Percentiles rank a stretch among this genome's conserved stretches.
These are phyloP conservation scores for Komagataella kurtzmanii DNA, from an alignment of 805 yeast species.

Conservation along the genomic window DNA sequence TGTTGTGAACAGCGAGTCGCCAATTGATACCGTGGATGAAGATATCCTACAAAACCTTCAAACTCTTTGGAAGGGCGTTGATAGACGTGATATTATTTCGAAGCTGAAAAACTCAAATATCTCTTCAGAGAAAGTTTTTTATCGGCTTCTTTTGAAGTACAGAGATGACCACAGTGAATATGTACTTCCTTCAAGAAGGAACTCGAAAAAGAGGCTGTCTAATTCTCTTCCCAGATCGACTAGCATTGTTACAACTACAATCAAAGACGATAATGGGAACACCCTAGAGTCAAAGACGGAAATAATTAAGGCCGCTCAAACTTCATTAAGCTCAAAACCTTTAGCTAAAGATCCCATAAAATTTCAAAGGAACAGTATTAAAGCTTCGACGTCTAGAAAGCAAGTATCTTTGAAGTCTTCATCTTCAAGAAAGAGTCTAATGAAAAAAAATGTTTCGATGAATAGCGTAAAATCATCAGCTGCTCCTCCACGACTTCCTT, in stretches of 20 bases:
- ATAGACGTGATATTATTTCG: slow-evolving; percentile 18
- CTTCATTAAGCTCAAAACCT: neutral
- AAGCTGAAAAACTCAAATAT: slow-evolving; percentile 12
- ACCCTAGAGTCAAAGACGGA: slow-evolving; percentile 14
- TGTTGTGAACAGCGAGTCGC: neutral
- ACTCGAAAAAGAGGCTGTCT: neutral
- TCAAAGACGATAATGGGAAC: slow-evolving; percentile 19
- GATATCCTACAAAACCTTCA: slow-evolving; percentile 40
- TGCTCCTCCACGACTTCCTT: neutral
- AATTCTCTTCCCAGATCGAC: slow-evolving; percentile 13
- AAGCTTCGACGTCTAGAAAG: slow-evolving; percentile 33
- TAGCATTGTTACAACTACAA: slow-evolving; percentile 17
- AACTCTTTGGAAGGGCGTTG: slow-evolving; percentile 42
- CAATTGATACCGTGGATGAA: slow-evolving; percentile 23
- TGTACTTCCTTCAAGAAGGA: neutral
- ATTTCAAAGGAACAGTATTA: slow-evolving; percentile 20
- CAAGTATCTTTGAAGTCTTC: slow-evolving; percentile 27
- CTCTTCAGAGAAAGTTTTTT: slow-evolving; percentile 23
- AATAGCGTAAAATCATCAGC: neutral
- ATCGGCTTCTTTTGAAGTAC: slow-evolving; percentile 18
- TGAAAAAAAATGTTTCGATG: neutral
- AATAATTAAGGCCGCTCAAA: slow-evolving; percentile 14
- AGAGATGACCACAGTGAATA: slow-evolving; percentile 14
- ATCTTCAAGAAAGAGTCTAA: neutral
- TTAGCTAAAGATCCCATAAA: slow-evolving; percentile 11